Conservation (phyloP, 805 yeast genomes). For the Pichia insulana region DNA sequence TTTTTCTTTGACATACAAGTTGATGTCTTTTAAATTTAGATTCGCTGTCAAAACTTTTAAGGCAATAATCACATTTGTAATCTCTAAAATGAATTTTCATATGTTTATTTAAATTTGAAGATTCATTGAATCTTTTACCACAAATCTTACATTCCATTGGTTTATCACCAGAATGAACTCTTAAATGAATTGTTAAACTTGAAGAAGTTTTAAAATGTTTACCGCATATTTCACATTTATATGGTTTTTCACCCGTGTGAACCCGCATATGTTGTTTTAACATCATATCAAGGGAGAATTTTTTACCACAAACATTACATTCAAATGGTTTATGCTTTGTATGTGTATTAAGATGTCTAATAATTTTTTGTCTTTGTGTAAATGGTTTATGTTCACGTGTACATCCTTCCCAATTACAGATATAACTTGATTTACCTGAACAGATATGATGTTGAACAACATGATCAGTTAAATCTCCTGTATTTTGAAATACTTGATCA, state of each 20-base stretch:
- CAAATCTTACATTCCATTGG: conserved; percentile 79
- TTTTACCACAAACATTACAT: conserved; percentile 60
- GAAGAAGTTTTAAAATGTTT: conserved; percentile 78
- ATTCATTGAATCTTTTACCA: conserved; percentile 77
- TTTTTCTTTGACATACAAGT: conserved; percentile 33
- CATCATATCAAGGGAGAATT: conserved; percentile 71
- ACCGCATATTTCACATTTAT: conserved; percentile 59
- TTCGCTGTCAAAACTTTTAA: conserved; percentile 41
- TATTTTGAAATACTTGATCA: conserved; percentile 36
- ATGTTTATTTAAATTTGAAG: conserved; percentile 83
- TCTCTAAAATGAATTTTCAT: conserved; percentile 63
- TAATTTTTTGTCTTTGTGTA: conserved; percentile 74
- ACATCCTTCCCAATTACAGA: conserved; percentile 77
- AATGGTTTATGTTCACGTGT: conserved; percentile 54
- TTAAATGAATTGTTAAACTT: conserved; percentile 69
- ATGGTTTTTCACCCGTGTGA: conserved; percentile 90
- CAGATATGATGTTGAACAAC: conserved; percentile 61
- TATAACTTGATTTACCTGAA: conserved; percentile 59
- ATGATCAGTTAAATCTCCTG: conserved; percentile 65
- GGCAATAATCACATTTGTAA: conserved; percentile 44
- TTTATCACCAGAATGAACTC: conserved; percentile 87
- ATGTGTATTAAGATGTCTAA: conserved; percentile 83
- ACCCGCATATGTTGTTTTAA: conserved; percentile 72
- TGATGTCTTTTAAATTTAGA: conserved; percentile 35
- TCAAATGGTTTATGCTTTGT: conserved; percentile 74